Evolutionary conservation across 371 early-diverging fungal genomes (phyloP), one percentile per base, ranked within the genome.

Genomic region (Mortierella sp.): DNA sequence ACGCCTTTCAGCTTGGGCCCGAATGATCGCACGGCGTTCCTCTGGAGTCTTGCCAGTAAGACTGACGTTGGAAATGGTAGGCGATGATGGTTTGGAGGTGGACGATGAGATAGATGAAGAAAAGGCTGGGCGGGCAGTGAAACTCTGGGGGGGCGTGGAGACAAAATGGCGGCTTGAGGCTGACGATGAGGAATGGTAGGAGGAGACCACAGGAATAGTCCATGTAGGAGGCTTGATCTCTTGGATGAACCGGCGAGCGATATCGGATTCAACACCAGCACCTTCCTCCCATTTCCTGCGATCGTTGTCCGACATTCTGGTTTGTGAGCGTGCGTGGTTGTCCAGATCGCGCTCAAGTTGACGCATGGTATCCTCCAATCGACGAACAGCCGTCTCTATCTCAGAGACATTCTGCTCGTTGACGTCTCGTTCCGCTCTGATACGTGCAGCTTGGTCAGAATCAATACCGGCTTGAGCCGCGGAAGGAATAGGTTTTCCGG

Each of bases 401-500:
- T 82, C 93, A 37, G 84, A 81, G 4, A 89, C 72, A 28, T 80
- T 80, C 64, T 86, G 82, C 34, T 89, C 87, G 13, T 82, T 85
- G 37, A 75, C 80, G 28, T 79, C 81, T n/a, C 89, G 83, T 51
- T 93, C 93, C 53, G 90, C 83, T n/a, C 91, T 87, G 54, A 90
- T 89, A 26, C 87, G 87, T 13, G 88, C 84, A 8, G 89, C 86
- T 55, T 92, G 91, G 37, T 89, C 91, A 44, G 90, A 74, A 24
- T 90, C 89, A 28, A 90, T 89, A 48, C 86, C 79, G 5, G 87
- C 79, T 44, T 80, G 80, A 48, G 80, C 79, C 31, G 80, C 79
- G 0, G 87, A 80, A 43, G 78, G 79, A 14, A 82, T 69, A 13
- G 88, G 80, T 70, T 93, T 93, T 21, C 91, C 92, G 84, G 92